Percentiles rank a stretch among this genome's conserved stretches.
Evolutionary conservation across 192 early-diverging fungal genomes (phyloP).

Genomic region (Allomyces macrogynus): DNA sequence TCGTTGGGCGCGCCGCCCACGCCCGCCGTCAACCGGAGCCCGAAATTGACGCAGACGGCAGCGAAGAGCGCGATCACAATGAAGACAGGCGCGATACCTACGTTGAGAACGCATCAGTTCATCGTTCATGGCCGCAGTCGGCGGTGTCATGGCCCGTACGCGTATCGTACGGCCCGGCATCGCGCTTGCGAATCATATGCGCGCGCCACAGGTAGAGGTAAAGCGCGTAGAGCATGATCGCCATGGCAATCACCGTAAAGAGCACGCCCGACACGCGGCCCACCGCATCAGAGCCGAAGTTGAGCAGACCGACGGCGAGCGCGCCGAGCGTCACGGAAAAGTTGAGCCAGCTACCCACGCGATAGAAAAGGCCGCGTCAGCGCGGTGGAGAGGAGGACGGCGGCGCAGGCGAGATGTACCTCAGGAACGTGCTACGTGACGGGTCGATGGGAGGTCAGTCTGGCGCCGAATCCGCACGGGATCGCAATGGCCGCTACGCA

Average conservation of each 20-base stretch:
- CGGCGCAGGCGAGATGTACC: too few relatives aligned
- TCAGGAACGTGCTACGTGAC: too few relatives aligned
- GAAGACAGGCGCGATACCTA: constrained; percentile 38
- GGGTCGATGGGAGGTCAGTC: too few relatives aligned
- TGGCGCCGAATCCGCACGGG: too few relatives aligned
- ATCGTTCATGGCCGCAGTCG: too few relatives aligned
- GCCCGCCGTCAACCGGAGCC: constrained; percentile 24
- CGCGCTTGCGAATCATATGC: constrained; percentile 37
- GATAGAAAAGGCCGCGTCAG: constrained; percentile 38
- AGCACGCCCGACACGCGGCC: constrained; percentile 41
- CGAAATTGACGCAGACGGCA: constrained; percentile 54
- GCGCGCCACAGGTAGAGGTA: constrained; percentile 55
- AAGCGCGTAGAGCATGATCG: constrained; percentile 60
- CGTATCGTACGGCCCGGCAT: constrained; percentile 56
- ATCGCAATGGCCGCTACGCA: too few relatives aligned
- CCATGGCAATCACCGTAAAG: constrained; percentile 51
- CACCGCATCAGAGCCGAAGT: constrained; percentile 53
- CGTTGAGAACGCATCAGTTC: neutral
- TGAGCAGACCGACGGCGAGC: constrained; percentile 50
- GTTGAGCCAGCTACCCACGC: constrained; percentile 44
- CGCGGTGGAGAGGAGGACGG: too few relatives aligned
- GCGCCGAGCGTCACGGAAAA: constrained; percentile 57
- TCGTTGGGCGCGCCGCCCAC: neutral
- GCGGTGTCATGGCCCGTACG: constrained; percentile 3
- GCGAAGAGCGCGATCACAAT: constrained; percentile 42